Percentiles rank a stretch among this genome's conserved stretches.
These are phyloP conservation scores for Paraphaeosphaeria minitans DNA, from an alignment of 2,329 filamentous ascomycete species.

Conservation along the genomic window DNA sequence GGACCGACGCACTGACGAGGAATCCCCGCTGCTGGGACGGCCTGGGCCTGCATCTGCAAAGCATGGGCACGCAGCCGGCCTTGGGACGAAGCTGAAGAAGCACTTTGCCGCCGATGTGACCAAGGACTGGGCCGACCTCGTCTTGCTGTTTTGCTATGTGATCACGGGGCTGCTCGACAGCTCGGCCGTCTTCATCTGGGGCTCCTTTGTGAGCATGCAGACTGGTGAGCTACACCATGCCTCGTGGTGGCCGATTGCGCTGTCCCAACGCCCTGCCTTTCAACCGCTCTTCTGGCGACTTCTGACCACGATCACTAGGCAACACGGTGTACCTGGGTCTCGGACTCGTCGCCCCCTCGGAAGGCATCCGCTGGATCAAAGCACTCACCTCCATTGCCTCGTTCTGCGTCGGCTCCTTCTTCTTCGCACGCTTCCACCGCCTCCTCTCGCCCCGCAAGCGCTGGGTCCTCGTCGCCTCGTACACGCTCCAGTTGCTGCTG, in stretches of 20 bases:
- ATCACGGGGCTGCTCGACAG: conserved; percentile 80
- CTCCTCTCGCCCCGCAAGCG: conserved; percentile 64
- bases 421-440: conserved; percentile 73
- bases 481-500: conserved; percentile 49
- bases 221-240: conserved; percentile 60
- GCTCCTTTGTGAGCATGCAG: conserved; percentile 83
- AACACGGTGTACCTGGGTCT: conserved; percentile 82
- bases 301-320: conserved; percentile 43
- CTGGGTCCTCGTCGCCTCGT: conserved; percentile 64
- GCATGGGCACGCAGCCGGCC: conserved; percentile 14
- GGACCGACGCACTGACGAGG: conserved; percentile 29
- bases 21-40: conserved; percentile 39
- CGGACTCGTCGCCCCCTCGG: conserved; percentile 65
- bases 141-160: conserved; percentile 74
- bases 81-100: conserved; percentile 22
- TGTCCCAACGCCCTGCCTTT: neutral
- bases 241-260: neutral
- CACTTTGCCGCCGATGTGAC: conserved; percentile 58
- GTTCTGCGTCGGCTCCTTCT: conserved; percentile 74
- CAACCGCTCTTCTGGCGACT: conserved; percentile 15
- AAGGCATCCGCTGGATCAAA: conserved; percentile 68
- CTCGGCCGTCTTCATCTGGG: conserved; percentile 76
- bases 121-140: conserved; percentile 68
- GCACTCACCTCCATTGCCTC: conserved; percentile 71
- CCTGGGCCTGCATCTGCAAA: conserved; percentile 20